phyloP scores from a whole-genome alignment of 768 basidiomycete genomes.

The Lactifluus hygrophoroides region DNA sequence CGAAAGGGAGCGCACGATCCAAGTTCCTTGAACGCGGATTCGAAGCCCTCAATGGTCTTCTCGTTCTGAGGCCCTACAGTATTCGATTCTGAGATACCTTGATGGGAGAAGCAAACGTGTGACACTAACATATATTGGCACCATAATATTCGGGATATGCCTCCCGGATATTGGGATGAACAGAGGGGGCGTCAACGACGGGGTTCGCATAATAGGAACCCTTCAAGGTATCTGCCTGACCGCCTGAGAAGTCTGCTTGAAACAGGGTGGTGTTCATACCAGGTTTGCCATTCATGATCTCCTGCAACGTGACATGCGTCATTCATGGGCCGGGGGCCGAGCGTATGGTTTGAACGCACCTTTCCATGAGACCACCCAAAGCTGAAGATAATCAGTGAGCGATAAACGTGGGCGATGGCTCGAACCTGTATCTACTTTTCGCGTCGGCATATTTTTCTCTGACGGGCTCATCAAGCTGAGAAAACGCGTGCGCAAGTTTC shows the following conservation, averaged over 20 bases:
- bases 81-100: background rate
- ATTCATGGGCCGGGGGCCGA: background rate
- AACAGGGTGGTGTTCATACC: constrained; percentile 32
- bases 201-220: constrained; percentile 95
- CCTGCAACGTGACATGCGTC: constrained; percentile 34
- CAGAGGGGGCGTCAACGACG: constrained; percentile 53
- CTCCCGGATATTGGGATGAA: constrained; percentile 43
- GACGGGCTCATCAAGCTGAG: constrained; percentile 51
- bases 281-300: constrained; percentile 93
- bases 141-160: constrained; percentile 81
- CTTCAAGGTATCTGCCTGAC: constrained; percentile 62
- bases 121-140: constrained; percentile 68
- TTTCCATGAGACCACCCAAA: constrained; percentile 99
- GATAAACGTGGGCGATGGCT: background rate
- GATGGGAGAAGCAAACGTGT: background rate
- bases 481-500: constrained; percentile 67
- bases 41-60: constrained; percentile 61
- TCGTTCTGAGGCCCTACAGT: constrained; percentile 52
- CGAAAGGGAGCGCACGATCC: constrained; percentile 42
- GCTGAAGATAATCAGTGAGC: constrained; percentile 25
- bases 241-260: background rate
- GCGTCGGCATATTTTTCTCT: constrained; percentile 74
- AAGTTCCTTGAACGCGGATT: constrained; percentile 80
- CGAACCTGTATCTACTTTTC: constrained; percentile 65
- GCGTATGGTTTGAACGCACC: constrained; percentile 30